Conservation (phyloP, 352 stramenopile genomes). For the Phytophthora europaea region DNA sequence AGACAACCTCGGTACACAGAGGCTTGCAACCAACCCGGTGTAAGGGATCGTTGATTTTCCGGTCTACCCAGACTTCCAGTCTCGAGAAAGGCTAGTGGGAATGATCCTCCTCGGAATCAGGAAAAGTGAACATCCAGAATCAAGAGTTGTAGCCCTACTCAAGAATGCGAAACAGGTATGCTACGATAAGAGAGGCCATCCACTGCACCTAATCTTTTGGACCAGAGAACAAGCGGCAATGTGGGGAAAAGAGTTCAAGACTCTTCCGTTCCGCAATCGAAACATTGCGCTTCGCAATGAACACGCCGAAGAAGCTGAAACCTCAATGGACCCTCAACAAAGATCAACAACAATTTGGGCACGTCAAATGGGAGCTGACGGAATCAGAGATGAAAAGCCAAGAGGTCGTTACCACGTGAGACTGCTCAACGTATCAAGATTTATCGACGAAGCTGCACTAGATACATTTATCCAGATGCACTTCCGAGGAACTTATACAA, state of each 20-base stretch:
- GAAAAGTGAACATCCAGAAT: too few relatives aligned
- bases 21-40: too few relatives aligned
- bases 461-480: neutral
- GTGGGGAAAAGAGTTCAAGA: neutral
- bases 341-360: neutral
- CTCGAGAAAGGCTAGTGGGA: neutral
- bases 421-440: slow-evolving; percentile 8
- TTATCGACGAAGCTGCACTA: slow-evolving; percentile 10
- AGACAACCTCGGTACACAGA: too few relatives aligned
- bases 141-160: neutral
- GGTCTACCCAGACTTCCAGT: slow-evolving; percentile 10
- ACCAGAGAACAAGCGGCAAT: slow-evolving; percentile 7
- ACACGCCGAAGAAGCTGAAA: neutral
- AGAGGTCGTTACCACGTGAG: slow-evolving; percentile 3
- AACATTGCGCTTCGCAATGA: neutral
- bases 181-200: neutral
- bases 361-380: slow-evolving; percentile 10
- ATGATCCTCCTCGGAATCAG: neutral
- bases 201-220: slow-evolving; percentile 15
- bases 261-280: neutral
- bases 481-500: neutral
- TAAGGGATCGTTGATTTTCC: too few relatives aligned
- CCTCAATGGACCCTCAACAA: neutral
- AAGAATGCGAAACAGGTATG: slow-evolving; percentile 11
- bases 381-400: neutral